Base-by-base conservation (phyloP, 768 basidiomycete genomes). In the Gyrodon lividus region DNA sequence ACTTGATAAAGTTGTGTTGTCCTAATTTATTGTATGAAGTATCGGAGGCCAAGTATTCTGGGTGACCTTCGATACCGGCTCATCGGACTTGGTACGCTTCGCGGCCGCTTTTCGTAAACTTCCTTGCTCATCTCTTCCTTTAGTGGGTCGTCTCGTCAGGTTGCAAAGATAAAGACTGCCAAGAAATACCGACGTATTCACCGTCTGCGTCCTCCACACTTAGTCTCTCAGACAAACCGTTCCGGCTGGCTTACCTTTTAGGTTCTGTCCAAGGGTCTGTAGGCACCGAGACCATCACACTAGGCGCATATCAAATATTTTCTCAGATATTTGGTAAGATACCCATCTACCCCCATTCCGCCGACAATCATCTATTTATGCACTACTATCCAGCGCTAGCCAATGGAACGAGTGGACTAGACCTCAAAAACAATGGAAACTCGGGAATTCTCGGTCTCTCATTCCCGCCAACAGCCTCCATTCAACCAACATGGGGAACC, bases 371-470 rank as follows among this genome's bases (percentile, higher is more conserved):
- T 26, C 43, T 31, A n/a, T 46, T 54, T n/a, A 54, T 41, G 9
- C 14, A 24, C 8, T 37, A 20, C 47, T 6, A 19, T 51, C n/a
- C 52, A 81, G 79, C 75, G 23, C 51, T 79, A 19, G 81, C 74
- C 44, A 72, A 77, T 43, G 50, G 64, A 46, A 77, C 80, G 1
- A 51, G 59, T 9, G 72, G 69, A 8, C 71, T 83, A 20, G 71
- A 70, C 13, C 72, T 84, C 28, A 63, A 72, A 10, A 64, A 63
- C 13, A 75, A 75, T 1, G 76, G 74, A 17, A 77, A 78, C 52
- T 82, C 80, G 17, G 82, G 81, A 4, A 78, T 83, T 23, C 60
- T 81, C 13, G 83, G 83, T 5, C 73, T 84, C 24, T 69, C 76
- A 0, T 82, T 84, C 57, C 67, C 78, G 13, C 63, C 71, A 24